These are phyloP conservation scores for Phytophthora pluvialis DNA, from an alignment of 352 stramenopile genomes.

Conservation along the genomic window DNA sequence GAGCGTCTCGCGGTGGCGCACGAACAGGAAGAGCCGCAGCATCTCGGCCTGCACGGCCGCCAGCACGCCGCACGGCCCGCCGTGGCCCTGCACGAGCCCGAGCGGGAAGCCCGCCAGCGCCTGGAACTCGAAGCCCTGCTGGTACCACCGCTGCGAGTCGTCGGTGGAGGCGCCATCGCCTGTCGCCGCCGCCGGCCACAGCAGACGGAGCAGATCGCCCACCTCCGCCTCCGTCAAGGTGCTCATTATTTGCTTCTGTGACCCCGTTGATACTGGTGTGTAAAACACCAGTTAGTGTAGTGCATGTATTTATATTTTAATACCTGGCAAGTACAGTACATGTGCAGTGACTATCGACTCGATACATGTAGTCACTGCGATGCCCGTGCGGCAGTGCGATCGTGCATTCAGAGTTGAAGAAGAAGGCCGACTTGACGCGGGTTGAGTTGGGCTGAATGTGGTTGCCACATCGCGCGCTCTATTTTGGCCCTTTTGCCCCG, in stretches of 20 bases:
- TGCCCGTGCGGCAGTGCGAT: constrained; percentile 12
- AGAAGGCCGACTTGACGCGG: constrained; percentile 9
- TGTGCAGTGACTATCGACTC: neutral
- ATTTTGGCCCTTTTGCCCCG: constrained; percentile 18
- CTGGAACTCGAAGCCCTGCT: constrained; percentile 66
- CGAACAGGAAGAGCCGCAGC: constrained; percentile 63
- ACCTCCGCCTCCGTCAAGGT: constrained; percentile 22
- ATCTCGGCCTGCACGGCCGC: constrained; percentile 81
- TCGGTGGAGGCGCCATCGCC: constrained; percentile 9
- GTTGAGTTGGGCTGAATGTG: constrained; percentile 10
- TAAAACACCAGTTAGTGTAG: constrained; percentile 11
- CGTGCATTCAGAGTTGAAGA: constrained; percentile 33
- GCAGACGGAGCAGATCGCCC: constrained; percentile 40
- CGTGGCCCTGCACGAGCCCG: constrained; percentile 77
- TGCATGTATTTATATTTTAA: neutral
- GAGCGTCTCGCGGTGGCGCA: constrained; percentile 19
- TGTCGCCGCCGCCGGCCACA: constrained; percentile 46
- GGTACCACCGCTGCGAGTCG: constrained; percentile 58
- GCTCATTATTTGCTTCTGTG: constrained; percentile 15
- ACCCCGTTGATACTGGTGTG: neutral
- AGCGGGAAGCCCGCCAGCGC: constrained; percentile 43
- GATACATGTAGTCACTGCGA: too few relatives aligned
- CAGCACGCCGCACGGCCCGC: constrained; percentile 84
- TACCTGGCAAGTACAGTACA: neutral
- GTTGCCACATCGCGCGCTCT: constrained; percentile 25